Evolutionary conservation across 768 basidiomycete genomes (phyloP).

Genomic region (Mycena filopes): DNA sequence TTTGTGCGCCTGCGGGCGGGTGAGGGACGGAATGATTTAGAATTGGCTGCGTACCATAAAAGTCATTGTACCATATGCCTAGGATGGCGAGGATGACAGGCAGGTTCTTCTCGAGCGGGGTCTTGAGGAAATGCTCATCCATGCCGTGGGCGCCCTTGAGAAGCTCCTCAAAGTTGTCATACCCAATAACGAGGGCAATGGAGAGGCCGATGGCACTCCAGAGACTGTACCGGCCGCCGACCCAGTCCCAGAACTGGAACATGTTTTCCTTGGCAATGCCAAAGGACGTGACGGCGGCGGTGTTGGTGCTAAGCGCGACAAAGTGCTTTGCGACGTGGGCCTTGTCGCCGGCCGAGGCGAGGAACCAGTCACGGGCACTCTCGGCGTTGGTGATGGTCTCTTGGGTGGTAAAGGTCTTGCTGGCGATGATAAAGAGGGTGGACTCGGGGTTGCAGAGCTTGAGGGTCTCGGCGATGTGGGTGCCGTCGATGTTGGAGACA

Average conservation of each 20-base stretch:
- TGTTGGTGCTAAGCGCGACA: slow-evolving; percentile 97
- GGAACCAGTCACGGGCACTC: slow-evolving; percentile 95
- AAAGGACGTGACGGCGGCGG: slow-evolving; percentile 90
- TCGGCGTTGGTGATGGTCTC: slow-evolving; percentile 99
- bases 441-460: slow-evolving; percentile 86
- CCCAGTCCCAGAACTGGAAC: slow-evolving; percentile 99
- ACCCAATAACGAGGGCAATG: slow-evolving; percentile 93
- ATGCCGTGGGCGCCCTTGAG: slow-evolving; percentile 95
- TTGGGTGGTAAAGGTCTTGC: slow-evolving; percentile 99
- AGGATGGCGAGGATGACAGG: slow-evolving; percentile 91
- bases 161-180: slow-evolving; percentile 91
- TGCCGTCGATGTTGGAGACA: slow-evolving; percentile 98
- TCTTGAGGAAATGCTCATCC: slow-evolving; percentile 96
- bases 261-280: slow-evolving; percentile 93
- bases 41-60: slow-evolving; percentile 69
- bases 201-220: slow-evolving; percentile 99
- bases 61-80: slow-evolving; percentile 99
- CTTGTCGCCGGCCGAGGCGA: slow-evolving; percentile 83
- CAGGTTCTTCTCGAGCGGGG: slow-evolving; percentile 89
- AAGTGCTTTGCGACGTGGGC: slow-evolving; percentile 98
- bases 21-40: slow-evolving; percentile 15
- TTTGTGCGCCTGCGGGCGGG: slow-evolving; percentile 76
- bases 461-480: slow-evolving; percentile 92
- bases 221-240: slow-evolving; percentile 96
- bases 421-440: slow-evolving; percentile 98